Conservation (phyloP, 177 flowering plant genomes). For the Tripterygium wilfordii region DNA sequence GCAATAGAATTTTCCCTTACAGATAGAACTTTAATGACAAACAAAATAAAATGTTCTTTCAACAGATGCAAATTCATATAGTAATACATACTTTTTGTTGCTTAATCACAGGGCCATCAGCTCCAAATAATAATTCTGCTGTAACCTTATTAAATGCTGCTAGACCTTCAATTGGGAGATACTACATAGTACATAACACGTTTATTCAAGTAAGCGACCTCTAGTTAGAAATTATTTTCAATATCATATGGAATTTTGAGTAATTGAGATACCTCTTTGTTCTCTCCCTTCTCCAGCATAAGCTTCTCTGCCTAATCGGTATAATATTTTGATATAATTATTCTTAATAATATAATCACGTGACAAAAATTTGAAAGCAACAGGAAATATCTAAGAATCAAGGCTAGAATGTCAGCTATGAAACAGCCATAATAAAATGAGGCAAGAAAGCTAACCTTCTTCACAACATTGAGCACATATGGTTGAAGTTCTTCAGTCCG, state of each 20-base stretch:
- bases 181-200: slow-evolving; percentile 40
- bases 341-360: too few species aligned
- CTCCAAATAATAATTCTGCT: slow-evolving; percentile 88
- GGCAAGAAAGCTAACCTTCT: slow-evolving; percentile 57
- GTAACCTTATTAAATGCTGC: slow-evolving; percentile 95
- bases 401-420: background rate
- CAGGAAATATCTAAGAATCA: background rate
- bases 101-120: slow-evolving; percentile 65
- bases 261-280: slow-evolving; percentile 81
- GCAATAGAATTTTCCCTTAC: too few species aligned
- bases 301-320: slow-evolving; percentile 74
- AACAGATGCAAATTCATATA: too few species aligned
- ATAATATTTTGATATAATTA: background rate
- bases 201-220: too few species aligned
- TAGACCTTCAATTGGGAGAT: slow-evolving; percentile 97
- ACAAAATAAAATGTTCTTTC: too few species aligned
- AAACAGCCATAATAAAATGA: too few species aligned
- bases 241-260: slow-evolving; percentile 1
- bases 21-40: too few species aligned
- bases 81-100: slow-evolving; percentile 64
- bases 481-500: slow-evolving; percentile 96
- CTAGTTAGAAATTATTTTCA: too few species aligned
- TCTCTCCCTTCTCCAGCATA: slow-evolving; percentile 85
- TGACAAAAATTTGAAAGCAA: too few species aligned
- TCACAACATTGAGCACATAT: slow-evolving; percentile 91